Evolutionary conservation across 1,284 basidiomycete genomes (phyloP), one percentile per base, ranked within the genome.

Genomic region (Meripilus lineatus): DNA sequence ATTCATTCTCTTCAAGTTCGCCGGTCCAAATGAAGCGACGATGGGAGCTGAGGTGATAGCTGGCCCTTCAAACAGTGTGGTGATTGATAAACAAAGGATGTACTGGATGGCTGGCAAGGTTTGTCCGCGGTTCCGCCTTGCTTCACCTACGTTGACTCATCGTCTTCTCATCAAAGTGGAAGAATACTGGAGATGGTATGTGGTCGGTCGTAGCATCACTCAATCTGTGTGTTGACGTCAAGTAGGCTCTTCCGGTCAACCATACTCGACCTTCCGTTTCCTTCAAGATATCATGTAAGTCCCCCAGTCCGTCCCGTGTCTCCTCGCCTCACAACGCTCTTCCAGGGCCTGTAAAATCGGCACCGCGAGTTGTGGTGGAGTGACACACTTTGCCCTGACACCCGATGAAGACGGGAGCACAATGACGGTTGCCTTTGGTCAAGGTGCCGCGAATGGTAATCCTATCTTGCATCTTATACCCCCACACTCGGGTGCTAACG

Each of bases 341-440:
- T 42, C 39, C 47, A 85, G 82, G 79, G 81, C 77, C 4, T 90
- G 85, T 65, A 88, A 87, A 56, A 77, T 88, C 15, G 65, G 67
- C 26, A 70, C 75, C 13, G 82, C 79, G 0, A 71, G 78, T 10
- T 84, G 83, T 35, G 94, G 94, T 18, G 92, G 92, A 14, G 89
- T 93, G n/a, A 93, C 92, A 0, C 87, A 94, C 56, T 94, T 91
- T 70, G 74, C 84, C 15, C 72, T 88, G 14, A 80, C 83, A 0
- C 74, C 79, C 2, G 81, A 87, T 24, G 79, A 84, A 23, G 87
- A 91, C 33, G 81, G 75, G 5, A 66, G 70, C 14, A 69, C 79
- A 0, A 89, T 93, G 82, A 88, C 89, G 7, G 81, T 94, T 34
- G 82, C 80, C 5, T 95, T 88, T 71, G 92, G 91, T 2, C 91